Percentiles rank a stretch among this genome's conserved stretches.
phyloP scores from a whole-genome alignment of 129 eudicot genomes.

The Oenanthe sinensis region DNA sequence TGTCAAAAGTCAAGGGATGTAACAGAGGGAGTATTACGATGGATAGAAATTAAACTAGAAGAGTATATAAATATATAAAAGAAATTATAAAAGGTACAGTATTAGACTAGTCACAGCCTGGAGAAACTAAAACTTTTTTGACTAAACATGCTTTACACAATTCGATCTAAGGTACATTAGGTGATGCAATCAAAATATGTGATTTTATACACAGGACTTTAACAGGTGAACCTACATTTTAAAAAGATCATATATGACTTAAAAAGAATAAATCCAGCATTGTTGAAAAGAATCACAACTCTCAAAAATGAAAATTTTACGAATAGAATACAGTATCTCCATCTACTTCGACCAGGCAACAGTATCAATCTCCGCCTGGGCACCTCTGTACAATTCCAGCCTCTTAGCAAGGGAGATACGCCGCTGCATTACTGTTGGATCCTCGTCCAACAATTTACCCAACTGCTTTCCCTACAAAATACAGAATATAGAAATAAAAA shows the following conservation, averaged over 20 bases:
- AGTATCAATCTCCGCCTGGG: slow-evolving; percentile 82
- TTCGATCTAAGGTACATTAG: background rate
- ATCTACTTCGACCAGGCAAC: slow-evolving; percentile 79
- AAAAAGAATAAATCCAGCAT: background rate
- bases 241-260: background rate
- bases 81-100: too few species aligned
- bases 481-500: background rate
- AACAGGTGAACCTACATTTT: background rate
- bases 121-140: background rate
- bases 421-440: slow-evolving; percentile 82
- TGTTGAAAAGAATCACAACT: background rate
- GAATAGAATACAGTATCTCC: background rate
- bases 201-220: background rate
- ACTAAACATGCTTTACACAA: background rate
- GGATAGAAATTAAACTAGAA: background rate
- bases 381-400: slow-evolving; percentile 79
- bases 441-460: slow-evolving; percentile 87
- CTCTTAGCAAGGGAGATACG: slow-evolving; percentile 69
- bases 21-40: too few species aligned
- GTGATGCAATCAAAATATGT: background rate
- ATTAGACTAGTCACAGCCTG: background rate
- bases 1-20: too few species aligned
- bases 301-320: background rate
- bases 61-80: too few species aligned
- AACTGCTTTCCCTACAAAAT: slow-evolving; percentile 54